phyloP scores from a whole-genome alignment of 768 basidiomycete genomes.

The Psilocybe sp. region DNA sequence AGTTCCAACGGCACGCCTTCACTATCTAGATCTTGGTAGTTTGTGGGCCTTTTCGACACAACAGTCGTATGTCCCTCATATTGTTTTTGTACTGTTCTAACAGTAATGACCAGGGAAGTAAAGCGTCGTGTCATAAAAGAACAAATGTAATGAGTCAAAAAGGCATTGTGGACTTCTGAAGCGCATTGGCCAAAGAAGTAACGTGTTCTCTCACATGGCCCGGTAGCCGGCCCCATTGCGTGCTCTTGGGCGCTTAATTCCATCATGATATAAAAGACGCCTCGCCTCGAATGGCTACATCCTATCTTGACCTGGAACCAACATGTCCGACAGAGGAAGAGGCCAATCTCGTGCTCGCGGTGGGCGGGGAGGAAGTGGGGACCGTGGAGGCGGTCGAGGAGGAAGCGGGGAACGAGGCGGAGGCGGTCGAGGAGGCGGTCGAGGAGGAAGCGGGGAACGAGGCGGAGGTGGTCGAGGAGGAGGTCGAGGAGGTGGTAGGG shows the following conservation, averaged over 20 bases:
- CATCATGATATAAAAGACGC: not conserved
- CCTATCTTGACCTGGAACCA: not conserved
- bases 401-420: conserved; percentile 20
- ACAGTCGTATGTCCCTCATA: not conserved
- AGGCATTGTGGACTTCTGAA: too few relatives aligned
- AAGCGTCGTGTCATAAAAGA: not conserved
- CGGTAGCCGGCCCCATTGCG: too few relatives aligned
- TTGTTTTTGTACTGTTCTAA: not conserved
- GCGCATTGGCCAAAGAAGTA: too few relatives aligned
- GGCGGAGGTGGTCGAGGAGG: conserved; percentile 20
- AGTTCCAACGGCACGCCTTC: too few relatives aligned
- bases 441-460: conserved; percentile 18
- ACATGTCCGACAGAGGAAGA: conserved; percentile 27
- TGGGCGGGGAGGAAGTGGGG: conserved; percentile 14
- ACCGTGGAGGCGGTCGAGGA: conserved; percentile 14
- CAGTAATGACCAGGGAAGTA: not conserved
- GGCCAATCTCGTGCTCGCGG: conserved; percentile 23
- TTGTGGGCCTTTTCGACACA: too few relatives aligned
- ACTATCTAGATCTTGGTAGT: too few relatives aligned
- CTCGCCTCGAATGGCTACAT: not conserved
- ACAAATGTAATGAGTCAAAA: not conserved
- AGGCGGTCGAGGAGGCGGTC: conserved; percentile 16
- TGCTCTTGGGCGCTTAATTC: conserved; percentile 5
- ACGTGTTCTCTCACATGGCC: too few relatives aligned
- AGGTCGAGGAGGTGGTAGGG: conserved; percentile 21